These are phyloP conservation scores for Hibiscus trionum DNA, from an alignment of 345 rosid species.

Conservation along the genomic window DNA sequence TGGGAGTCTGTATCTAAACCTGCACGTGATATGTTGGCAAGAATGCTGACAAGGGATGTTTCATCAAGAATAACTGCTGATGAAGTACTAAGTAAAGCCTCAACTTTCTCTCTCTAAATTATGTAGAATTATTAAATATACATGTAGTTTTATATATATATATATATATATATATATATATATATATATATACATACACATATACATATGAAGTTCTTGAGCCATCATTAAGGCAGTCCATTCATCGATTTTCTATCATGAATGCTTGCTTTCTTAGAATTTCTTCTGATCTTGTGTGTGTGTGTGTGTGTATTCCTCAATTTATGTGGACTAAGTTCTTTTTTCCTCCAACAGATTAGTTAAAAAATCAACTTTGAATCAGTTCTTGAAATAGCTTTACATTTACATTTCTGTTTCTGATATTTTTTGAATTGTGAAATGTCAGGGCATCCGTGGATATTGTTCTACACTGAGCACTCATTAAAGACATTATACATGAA, in stretches of 20 bases:
- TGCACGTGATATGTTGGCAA: conserved; percentile 69
- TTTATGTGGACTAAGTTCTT: no score
- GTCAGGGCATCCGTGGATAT: conserved; percentile 89
- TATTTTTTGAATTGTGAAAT: not conserved
- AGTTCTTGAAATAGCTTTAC: no score
- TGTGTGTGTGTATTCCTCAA: no score
- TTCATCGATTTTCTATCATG: not conserved
- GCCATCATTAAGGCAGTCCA: not conserved
- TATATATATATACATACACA: no score
- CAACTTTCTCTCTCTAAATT: not conserved
- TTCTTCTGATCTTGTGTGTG: not conserved
- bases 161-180: no score
- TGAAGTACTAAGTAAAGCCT: conserved; percentile 76
- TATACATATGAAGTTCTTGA: no score
- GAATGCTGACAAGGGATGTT: conserved; percentile 89
- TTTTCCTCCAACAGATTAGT: no score
- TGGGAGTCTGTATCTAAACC: conserved; percentile 80
- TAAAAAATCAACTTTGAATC: no score
- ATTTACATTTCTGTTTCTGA: not conserved
- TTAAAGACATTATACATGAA: conserved; percentile 50
- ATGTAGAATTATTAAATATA: no score
- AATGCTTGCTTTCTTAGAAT: not conserved
- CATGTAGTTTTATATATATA: no score
- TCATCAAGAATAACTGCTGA: conserved; percentile 77
- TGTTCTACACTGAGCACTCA: conserved; percentile 71